Conservation (phyloP, 2,329 filamentous ascomycete genomes). For the Fonsecaea erecta region DNA sequence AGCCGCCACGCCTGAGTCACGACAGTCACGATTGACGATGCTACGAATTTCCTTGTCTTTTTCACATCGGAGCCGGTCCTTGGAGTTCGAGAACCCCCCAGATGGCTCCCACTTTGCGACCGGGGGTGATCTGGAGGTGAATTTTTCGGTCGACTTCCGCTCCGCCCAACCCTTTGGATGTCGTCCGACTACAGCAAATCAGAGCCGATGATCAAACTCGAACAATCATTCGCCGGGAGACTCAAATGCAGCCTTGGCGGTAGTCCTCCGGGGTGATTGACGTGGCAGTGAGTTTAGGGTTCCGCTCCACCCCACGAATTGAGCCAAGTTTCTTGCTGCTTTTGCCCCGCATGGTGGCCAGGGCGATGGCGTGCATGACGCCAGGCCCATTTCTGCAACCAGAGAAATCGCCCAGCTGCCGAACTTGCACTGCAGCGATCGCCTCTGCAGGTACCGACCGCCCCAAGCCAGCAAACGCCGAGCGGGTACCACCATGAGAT, state of each 20-base stretch:
- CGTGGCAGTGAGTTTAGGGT: conserved; percentile 33
- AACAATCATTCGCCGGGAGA: conserved; percentile 33
- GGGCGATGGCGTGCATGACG: conserved; percentile 35
- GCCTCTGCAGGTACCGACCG: conserved; percentile 34
- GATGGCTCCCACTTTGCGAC: conserved; percentile 22
- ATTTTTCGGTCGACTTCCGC: conserved; percentile 10
- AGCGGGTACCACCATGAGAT: conserved; percentile 28
- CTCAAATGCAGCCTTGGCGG: conserved; percentile 34
- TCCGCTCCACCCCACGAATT: conserved; percentile 43
- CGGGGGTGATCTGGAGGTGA: conserved; percentile 14
- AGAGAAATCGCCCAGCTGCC: conserved; percentile 27
- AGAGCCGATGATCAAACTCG: conserved; percentile 24
- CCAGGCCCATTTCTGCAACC: conserved; percentile 33
- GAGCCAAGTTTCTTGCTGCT: conserved; percentile 39
- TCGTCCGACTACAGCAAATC: conserved; percentile 36
- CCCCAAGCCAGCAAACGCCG: conserved; percentile 19
- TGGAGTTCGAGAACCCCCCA: conserved; percentile 32
- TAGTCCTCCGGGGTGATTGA: conserved; percentile 30
- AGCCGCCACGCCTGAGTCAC: conserved; percentile 40
- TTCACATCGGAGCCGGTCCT: conserved; percentile 16
- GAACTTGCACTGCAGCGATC: conserved; percentile 37
- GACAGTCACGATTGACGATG: conserved; percentile 32
- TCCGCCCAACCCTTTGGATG: conserved; percentile 27
- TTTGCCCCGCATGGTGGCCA: conserved; percentile 38
- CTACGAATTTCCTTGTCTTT: conserved; percentile 37